A percentile compares a stretch with the other conserved stretches of the same genome.
phyloP scores from a whole-genome alignment of 129 eudicot species.

The Lactuca saligna region DNA sequence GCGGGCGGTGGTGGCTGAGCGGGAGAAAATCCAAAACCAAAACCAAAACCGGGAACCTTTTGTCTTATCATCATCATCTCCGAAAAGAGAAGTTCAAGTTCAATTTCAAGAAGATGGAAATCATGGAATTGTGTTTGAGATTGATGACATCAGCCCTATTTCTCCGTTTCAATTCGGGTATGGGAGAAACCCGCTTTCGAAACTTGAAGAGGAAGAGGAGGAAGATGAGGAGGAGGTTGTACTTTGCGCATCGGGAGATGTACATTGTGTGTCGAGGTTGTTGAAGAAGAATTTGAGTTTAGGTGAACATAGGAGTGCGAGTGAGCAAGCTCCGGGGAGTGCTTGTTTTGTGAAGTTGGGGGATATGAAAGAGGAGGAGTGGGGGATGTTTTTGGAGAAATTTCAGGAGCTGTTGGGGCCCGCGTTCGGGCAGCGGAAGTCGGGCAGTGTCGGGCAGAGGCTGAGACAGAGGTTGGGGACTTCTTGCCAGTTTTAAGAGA shows the following conservation, averaged over 20 bases:
- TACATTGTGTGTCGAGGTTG: constrained; percentile 46
- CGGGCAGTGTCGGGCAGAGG: constrained; percentile 54
- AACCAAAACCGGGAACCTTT: background rate
- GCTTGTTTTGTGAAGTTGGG: constrained; percentile 70
- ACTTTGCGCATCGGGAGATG: constrained; percentile 23
- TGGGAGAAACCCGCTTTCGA: constrained; percentile 64
- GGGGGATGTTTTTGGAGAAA: constrained; percentile 76
- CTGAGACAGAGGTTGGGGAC: constrained; percentile 94
- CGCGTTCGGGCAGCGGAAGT: constrained; percentile 61
- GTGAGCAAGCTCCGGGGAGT: constrained; percentile 81
- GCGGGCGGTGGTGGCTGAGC: constrained; percentile 53
- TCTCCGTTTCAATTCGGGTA: constrained; percentile 41
- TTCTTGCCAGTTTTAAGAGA: constrained; percentile 93
- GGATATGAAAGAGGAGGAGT: constrained; percentile 84
- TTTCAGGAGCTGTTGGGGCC: constrained; percentile 60
- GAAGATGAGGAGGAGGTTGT: constrained; percentile 24
- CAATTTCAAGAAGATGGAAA: constrained; percentile 37
- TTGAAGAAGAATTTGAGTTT: constrained; percentile 47
- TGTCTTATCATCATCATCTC: constrained; percentile 29
- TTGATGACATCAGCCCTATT: constrained; percentile 47
- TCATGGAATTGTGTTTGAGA: constrained; percentile 44
- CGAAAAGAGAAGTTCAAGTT: constrained; percentile 27
- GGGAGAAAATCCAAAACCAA: constrained; percentile 20
- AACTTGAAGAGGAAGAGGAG: constrained; percentile 52
- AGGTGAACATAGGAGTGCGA: constrained; percentile 81